phyloP scores from a whole-genome alignment of 2,329 filamentous ascomycete species.

The Aureobasidium uvarum region DNA sequence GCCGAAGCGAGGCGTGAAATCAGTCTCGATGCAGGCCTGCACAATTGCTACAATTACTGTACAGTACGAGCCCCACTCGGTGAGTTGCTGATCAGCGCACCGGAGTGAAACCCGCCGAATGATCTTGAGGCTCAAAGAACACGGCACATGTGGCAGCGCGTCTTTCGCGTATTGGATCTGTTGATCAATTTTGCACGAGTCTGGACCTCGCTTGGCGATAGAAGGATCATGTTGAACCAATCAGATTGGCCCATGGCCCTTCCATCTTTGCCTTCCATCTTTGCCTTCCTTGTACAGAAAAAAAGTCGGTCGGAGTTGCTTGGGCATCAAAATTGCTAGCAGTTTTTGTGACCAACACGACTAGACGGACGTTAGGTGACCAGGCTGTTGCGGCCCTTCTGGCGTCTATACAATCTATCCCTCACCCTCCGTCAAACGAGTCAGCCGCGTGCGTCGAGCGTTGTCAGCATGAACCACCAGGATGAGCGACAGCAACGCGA shows the following conservation, averaged over 20 bases:
- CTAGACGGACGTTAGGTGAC: neutral
- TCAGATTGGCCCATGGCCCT: neutral
- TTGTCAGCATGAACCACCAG: constrained; percentile 3
- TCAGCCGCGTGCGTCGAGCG: constrained; percentile 7
- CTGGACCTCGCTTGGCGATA: constrained; percentile 20
- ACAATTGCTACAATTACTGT: neutral
- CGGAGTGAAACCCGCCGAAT: neutral
- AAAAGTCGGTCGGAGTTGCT: neutral
- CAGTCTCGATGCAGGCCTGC: neutral
- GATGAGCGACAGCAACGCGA: constrained; percentile 1
- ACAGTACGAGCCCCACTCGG: neutral
- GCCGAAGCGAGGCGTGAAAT: neutral
- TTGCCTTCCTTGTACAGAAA: neutral
- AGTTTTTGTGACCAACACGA: neutral
- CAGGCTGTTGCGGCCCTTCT: neutral
- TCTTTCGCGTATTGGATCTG: neutral
- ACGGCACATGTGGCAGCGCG: constrained; percentile 15
- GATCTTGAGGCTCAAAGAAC: constrained; percentile 1
- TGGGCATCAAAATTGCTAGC: neutral
- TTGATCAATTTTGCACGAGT: neutral
- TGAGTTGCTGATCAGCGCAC: neutral
- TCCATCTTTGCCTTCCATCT: neutral
- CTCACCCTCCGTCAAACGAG: neutral
- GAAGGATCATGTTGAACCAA: neutral
- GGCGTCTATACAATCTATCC: neutral